A percentile compares a stretch with the other conserved stretches of the same genome.
Evolutionary conservation across 2,329 filamentous ascomycete species (phyloP).

Genomic region (Ceratocystis papillata): DNA sequence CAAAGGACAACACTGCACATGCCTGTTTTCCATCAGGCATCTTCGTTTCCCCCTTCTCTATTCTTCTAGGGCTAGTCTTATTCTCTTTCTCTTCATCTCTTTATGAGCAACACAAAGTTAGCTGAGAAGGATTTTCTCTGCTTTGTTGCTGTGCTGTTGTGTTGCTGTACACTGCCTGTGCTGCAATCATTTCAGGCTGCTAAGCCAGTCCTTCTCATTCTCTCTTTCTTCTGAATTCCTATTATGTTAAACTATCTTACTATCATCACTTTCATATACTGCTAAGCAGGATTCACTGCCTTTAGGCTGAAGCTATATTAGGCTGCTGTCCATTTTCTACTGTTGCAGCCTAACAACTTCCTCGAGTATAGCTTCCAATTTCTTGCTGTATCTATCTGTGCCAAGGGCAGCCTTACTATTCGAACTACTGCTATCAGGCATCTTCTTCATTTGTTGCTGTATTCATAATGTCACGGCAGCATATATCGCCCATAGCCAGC

Average conservation of each 20-base stretch:
- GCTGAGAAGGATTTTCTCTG: neutral
- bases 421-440: no score
- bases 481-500: neutral
- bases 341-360: neutral
- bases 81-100: neutral
- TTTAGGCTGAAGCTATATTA: neutral
- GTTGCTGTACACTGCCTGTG: neutral
- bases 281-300: conserved; percentile 1
- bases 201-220: neutral
- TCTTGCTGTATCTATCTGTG: neutral
- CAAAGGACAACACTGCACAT: neutral
- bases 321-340: neutral
- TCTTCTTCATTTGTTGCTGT: neutral
- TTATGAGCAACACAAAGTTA: neutral
- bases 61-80: neutral
- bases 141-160: no score
- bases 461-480: conserved; percentile 9
- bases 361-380: neutral
- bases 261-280: conserved; percentile 7
- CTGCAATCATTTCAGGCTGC: neutral
- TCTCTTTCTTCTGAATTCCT: conserved; percentile 7
- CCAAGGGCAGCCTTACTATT: neutral
- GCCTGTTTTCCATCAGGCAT: neutral
- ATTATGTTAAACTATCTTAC: conserved; percentile 8
- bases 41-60: neutral